Evolutionary conservation across 1,139 yeast genomes (phyloP).

Genomic region (Arxiozyma bovina): DNA sequence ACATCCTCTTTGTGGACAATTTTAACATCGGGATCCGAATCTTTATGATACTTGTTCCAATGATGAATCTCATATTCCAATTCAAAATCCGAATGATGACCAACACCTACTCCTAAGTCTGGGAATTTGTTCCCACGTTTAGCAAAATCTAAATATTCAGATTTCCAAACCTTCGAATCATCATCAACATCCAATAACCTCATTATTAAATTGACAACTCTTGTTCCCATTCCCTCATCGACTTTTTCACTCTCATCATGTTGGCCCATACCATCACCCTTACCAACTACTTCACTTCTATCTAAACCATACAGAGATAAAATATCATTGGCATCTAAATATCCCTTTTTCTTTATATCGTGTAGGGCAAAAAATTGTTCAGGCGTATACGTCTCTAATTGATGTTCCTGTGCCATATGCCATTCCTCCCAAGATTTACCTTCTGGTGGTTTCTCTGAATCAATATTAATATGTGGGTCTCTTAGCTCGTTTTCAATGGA

Average conservation of each 20-base stretch:
- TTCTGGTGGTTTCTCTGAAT: constrained; percentile 38
- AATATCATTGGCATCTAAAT: constrained; percentile 56
- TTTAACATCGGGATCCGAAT: constrained; percentile 72
- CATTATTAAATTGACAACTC: constrained; percentile 50
- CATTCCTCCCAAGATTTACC: constrained; percentile 63
- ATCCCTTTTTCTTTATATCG: constrained; percentile 50
- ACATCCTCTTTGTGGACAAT: constrained; percentile 80
- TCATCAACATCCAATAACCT: constrained; percentile 52
- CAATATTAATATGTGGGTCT: constrained; percentile 22
- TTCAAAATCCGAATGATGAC: constrained; percentile 93
- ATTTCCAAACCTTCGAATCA: constrained; percentile 56
- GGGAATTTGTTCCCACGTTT: constrained; percentile 67
- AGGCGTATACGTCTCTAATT: constrained; percentile 62
- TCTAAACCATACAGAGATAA: constrained; percentile 71
- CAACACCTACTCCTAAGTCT: constrained; percentile 91
- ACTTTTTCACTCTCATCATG: constrained; percentile 56
- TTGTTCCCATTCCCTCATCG: constrained; percentile 47
- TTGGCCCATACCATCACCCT: constrained; percentile 83
- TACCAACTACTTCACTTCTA: constrained; percentile 68
- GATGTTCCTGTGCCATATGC: constrained; percentile 91
- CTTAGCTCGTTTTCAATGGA: constrained; percentile 1
- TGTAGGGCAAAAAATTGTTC: constrained; percentile 75
- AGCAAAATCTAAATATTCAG: constrained; percentile 66
- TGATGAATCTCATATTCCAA: constrained; percentile 90
- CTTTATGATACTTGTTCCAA: constrained; percentile 79